phyloP scores from a whole-genome alignment of 768 basidiomycete species.

The Mycena rebaudengoi region DNA sequence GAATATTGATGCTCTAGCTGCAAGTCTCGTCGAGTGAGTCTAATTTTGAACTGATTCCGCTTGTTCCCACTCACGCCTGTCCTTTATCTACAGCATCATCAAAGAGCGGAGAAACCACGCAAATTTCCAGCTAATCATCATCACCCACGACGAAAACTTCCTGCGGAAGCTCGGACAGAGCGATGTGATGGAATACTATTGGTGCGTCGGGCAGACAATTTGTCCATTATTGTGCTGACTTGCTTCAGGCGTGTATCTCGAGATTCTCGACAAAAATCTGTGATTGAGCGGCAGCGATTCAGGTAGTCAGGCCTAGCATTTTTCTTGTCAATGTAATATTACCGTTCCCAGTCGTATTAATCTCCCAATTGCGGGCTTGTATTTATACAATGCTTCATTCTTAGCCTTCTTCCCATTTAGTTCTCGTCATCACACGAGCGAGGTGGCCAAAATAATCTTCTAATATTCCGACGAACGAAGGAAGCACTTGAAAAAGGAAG shows the following conservation, averaged over 20 bases:
- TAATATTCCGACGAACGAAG: too few relatives aligned
- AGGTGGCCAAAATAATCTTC: too few relatives aligned
- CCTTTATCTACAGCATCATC: conserved; percentile 74
- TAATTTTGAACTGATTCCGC: not conserved
- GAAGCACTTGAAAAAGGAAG: conserved; percentile 9
- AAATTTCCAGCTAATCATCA: conserved; percentile 96
- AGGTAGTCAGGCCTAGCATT: conserved; percentile 44
- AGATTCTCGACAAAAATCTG: conserved; percentile 76
- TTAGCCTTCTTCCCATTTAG: too few relatives aligned
- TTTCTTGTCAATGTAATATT: conserved; percentile 15
- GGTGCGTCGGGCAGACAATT: conserved; percentile 59
- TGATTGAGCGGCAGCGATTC: conserved; percentile 76
- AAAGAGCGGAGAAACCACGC: conserved; percentile 88
- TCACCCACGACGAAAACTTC: conserved; percentile 98
- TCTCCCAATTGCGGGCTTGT: too few relatives aligned
- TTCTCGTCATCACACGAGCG: too few relatives aligned
- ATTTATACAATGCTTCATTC: not conserved
- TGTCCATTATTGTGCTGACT: too few relatives aligned
- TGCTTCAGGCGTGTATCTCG: conserved; percentile 79
- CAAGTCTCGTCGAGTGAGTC: conserved; percentile 89
- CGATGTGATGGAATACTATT: conserved; percentile 95
- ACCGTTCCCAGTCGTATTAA: conserved; percentile 3
- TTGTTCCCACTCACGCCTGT: not conserved
- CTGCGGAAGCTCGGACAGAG: conserved; percentile 88
- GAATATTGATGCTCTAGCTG: conserved; percentile 94